Percentiles rank a stretch among this genome's conserved stretches.
Evolutionary conservation across 129 eudicot species (phyloP).

Genomic region (Calendula officinalis): DNA sequence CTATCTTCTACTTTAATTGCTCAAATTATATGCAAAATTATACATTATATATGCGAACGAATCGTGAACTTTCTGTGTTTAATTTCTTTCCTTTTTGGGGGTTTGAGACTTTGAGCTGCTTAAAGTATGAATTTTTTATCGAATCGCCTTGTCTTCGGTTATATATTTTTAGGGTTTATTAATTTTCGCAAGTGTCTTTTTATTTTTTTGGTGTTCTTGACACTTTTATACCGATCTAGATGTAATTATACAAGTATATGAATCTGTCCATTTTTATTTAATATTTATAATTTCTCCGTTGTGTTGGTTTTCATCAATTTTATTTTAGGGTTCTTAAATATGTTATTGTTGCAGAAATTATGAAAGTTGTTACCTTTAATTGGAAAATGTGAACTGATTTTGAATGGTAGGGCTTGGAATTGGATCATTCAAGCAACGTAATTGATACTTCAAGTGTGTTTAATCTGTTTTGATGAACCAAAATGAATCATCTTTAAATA

Average conservation of each 20-base stretch:
- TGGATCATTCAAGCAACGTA: neutral
- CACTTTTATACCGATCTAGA: constrained; percentile 18
- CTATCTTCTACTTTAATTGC: constrained; percentile 6
- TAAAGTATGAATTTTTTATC: neutral
- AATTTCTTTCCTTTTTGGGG: constrained; percentile 10
- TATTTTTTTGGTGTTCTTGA: neutral
- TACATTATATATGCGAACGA: too few species aligned
- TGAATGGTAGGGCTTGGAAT: constrained; percentile 1
- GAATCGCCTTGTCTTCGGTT: too few species aligned
- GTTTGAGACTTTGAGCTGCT: constrained; percentile 26
- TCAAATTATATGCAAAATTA: neutral
- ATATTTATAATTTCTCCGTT: neutral
- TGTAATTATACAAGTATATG: neutral
- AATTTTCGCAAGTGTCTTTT: constrained; percentile 9
- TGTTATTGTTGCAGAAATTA: constrained; percentile 12
- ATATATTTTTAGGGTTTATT: constrained; percentile 16
- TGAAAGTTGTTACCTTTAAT: neutral
- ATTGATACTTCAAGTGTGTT: neutral
- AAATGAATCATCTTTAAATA: neutral
- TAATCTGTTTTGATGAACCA: neutral
- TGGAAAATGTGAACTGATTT: neutral
- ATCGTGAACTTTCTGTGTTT: neutral
- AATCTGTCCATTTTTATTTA: neutral
- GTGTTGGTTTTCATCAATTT: constrained; percentile 5
- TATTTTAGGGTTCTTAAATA: neutral